These are phyloP conservation scores for Cucurbita ficifolia DNA, from an alignment of 306 rosid species.

Conservation along the genomic window DNA sequence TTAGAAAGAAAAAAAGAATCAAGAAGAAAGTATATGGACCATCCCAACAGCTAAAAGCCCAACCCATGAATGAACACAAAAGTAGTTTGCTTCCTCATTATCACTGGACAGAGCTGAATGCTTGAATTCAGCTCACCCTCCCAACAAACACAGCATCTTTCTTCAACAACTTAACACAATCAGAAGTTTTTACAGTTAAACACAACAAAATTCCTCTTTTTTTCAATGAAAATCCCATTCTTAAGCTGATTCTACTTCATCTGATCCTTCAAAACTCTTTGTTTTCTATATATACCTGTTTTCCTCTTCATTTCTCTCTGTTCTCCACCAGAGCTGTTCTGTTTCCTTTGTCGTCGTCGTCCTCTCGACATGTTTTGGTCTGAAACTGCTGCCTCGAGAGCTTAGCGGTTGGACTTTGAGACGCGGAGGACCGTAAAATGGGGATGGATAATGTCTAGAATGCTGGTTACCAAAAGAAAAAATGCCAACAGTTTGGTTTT, in stretches of 20 bases:
- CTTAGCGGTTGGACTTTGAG: neutral
- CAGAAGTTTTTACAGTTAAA: neutral
- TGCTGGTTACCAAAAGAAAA: no score
- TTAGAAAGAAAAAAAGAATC: neutral
- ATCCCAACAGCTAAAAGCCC: neutral
- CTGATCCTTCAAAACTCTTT: neutral
- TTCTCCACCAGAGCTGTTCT: neutral
- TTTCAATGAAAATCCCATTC: no score
- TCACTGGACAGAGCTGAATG: neutral
- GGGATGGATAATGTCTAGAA: neutral
- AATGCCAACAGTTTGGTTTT: constrained; percentile 83
- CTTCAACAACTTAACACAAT: neutral
- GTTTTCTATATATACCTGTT: neutral
- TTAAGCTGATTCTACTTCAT: neutral
- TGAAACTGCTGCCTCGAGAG: neutral
- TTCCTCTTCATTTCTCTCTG: neutral
- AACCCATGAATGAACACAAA: neutral
- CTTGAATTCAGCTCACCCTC: neutral
- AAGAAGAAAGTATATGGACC: neutral
- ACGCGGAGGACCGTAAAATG: neutral
- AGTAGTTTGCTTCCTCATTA: neutral
- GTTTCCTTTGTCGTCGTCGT: neutral
- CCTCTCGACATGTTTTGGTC: neutral
- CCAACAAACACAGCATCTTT: neutral
- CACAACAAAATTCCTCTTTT: neutral